These are phyloP conservation scores for Hygrocybe coccinea DNA, from an alignment of 768 basidiomycete species.

Conservation along the genomic window DNA sequence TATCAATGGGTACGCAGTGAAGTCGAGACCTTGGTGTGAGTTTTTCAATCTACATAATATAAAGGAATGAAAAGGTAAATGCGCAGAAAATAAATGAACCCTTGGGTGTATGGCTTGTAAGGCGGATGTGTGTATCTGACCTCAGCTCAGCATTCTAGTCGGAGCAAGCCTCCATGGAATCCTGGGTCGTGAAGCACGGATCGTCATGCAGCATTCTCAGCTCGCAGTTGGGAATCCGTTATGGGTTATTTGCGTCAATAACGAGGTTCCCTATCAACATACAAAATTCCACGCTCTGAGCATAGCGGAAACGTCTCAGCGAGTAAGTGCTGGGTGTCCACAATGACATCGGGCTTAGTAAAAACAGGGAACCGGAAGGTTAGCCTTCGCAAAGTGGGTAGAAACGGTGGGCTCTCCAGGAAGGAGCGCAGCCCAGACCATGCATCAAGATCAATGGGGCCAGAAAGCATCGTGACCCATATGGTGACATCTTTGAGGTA, in stretches of 20 bases:
- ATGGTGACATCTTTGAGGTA: not conserved
- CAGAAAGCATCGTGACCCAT: not conserved
- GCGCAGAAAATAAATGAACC: too few species aligned
- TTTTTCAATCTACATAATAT: too few species aligned
- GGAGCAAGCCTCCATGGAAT: too few species aligned
- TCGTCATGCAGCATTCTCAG: not conserved
- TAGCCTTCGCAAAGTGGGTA: not conserved
- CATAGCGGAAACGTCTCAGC: not conserved
- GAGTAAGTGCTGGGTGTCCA: not conserved
- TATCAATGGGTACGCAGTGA: too few species aligned
- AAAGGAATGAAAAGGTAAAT: too few species aligned
- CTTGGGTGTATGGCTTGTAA: too few species aligned
- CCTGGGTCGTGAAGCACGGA: too few species aligned
- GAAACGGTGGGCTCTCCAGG: not conserved
- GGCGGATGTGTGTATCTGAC: too few species aligned
- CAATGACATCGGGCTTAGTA: not conserved
- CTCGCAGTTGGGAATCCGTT: too few species aligned
- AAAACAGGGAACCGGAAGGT: not conserved
- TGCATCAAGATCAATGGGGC: not conserved
- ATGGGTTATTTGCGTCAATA: not conserved
- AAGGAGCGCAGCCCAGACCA: not conserved
- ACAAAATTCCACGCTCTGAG: not conserved
- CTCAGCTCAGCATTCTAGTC: too few species aligned
- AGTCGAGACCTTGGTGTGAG: too few species aligned
- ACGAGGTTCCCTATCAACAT: slow-evolving; percentile 24